These are phyloP conservation scores for Schizosaccharomyces octosporus DNA, from an alignment of 805 yeast species.

Conservation along the genomic window DNA sequence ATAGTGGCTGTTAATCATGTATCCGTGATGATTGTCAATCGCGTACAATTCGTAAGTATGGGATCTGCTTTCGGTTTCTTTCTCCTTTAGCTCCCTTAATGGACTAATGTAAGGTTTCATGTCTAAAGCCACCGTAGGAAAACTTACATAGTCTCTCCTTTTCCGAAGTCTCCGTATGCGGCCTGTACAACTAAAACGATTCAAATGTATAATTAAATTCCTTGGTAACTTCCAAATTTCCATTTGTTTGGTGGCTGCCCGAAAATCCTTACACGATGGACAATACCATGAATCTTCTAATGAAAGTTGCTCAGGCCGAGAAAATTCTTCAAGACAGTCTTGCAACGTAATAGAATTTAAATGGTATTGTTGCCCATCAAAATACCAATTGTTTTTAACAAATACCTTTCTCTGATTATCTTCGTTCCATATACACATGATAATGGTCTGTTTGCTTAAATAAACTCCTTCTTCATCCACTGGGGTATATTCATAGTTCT, in stretches of 20 bases:
- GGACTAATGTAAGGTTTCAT: constrained; percentile 24
- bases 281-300: constrained; percentile 87
- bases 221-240: constrained; percentile 91
- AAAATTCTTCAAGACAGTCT: constrained; percentile 52
- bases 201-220: constrained; percentile 65
- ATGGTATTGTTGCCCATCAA: neutral
- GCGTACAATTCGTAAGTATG: constrained; percentile 64
- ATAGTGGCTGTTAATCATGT: constrained; percentile 92
- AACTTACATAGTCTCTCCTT: constrained; percentile 59
- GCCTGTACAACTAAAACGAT: constrained; percentile 41
- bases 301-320: constrained; percentile 63
- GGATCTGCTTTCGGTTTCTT: neutral
- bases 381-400: neutral
- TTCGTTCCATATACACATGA: constrained; percentile 4
- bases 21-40: constrained; percentile 89
- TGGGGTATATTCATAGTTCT: neutral
- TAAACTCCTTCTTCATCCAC: constrained; percentile 20
- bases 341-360: constrained; percentile 24
- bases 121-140: constrained; percentile 67
- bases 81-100: constrained; percentile 17
- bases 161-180: constrained; percentile 31
- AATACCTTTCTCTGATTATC: constrained; percentile 10
- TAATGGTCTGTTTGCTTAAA: constrained; percentile 25
- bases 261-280: constrained; percentile 66
- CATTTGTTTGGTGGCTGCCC: constrained; percentile 73